These are phyloP conservation scores for Pseudopediastrum boryanum DNA, from an alignment of 139 green algal genomes.

Conservation along the genomic window DNA sequence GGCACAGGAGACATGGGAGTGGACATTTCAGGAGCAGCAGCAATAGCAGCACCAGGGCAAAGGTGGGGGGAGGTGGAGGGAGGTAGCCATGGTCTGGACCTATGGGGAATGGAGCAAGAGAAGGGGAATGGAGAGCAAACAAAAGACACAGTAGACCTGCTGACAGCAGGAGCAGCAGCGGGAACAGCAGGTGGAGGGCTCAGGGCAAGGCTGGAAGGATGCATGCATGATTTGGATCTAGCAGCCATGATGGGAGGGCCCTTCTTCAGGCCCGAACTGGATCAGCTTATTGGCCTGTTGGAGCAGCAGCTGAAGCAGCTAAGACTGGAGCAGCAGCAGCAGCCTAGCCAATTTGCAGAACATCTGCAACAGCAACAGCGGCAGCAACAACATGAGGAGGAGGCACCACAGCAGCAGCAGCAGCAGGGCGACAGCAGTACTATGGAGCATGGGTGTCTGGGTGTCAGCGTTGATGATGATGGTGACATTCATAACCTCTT, in stretches of 20 bases:
- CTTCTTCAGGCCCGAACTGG: slow-evolving; percentile 51
- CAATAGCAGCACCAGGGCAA: background rate
- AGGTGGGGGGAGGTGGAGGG: too few relatives aligned
- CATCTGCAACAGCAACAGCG: background rate
- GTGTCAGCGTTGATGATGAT: too few relatives aligned
- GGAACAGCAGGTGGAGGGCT: background rate
- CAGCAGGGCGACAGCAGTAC: too few relatives aligned
- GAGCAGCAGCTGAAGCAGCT: slow-evolving; percentile 16
- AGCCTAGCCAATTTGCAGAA: too few relatives aligned
- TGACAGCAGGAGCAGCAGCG: background rate
- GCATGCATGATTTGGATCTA: slow-evolving; percentile 74
- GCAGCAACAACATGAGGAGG: slow-evolving; percentile 2
- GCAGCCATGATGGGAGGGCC: slow-evolving; percentile 85
- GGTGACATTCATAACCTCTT: too few relatives aligned
- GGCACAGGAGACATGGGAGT: too few relatives aligned
- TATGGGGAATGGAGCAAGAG: too few relatives aligned
- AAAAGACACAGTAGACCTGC: slow-evolving; percentile 1
- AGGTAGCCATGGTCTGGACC: too few relatives aligned
- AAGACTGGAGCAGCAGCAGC: too few relatives aligned
- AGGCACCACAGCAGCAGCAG: slow-evolving; percentile 4
- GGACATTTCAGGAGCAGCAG: too few relatives aligned
- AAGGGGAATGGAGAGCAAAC: too few relatives aligned
- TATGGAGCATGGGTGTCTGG: too few relatives aligned
- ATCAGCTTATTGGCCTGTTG: slow-evolving; percentile 41
- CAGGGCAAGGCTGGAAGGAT: background rate